Evolutionary conservation across 805 yeast species (phyloP).

Genomic region (Candida fluviatilis): DNA sequence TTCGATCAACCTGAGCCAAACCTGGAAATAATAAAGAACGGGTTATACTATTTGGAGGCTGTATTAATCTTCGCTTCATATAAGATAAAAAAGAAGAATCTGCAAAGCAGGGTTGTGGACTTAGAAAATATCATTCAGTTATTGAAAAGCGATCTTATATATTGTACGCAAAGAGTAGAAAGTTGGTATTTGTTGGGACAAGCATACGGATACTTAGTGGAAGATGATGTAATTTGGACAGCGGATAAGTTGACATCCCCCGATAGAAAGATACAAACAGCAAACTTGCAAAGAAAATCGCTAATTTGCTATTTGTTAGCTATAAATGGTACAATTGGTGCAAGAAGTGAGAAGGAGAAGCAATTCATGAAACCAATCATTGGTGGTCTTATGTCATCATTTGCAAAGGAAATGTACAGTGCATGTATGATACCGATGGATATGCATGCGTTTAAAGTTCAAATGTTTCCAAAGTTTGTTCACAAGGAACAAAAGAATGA

Average conservation of each 20-base stretch:
- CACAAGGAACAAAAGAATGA: constrained; percentile 18
- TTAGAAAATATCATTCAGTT: constrained; percentile 67
- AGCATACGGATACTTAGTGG: constrained; percentile 72
- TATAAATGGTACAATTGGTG: constrained; percentile 35
- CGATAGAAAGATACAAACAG: constrained; percentile 59
- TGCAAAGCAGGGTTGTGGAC: constrained; percentile 81
- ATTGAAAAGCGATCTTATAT: constrained; percentile 62
- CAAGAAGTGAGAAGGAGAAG: constrained; percentile 6
- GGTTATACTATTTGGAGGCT: constrained; percentile 69
- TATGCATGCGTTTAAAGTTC: constrained; percentile 50
- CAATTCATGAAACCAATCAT: constrained; percentile 30
- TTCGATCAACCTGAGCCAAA: constrained; percentile 23
- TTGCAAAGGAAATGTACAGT: constrained; percentile 57
- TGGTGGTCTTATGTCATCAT: constrained; percentile 45
- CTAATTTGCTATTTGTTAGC: constrained; percentile 76
- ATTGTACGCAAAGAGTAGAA: constrained; percentile 67
- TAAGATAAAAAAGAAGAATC: constrained; percentile 64
- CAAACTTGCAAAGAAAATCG: constrained; percentile 62
- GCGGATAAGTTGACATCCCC: constrained; percentile 69
- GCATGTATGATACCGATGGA: constrained; percentile 63
- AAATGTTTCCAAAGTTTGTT: constrained; percentile 31
- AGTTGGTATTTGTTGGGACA: constrained; percentile 85
- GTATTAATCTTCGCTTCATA: constrained; percentile 64
- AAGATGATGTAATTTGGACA: constrained; percentile 90
- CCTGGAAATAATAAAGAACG: constrained; percentile 35